These are phyloP conservation scores for Aspergillus sojae DNA, from an alignment of 2,329 filamentous ascomycete species.

Conservation along the genomic window DNA sequence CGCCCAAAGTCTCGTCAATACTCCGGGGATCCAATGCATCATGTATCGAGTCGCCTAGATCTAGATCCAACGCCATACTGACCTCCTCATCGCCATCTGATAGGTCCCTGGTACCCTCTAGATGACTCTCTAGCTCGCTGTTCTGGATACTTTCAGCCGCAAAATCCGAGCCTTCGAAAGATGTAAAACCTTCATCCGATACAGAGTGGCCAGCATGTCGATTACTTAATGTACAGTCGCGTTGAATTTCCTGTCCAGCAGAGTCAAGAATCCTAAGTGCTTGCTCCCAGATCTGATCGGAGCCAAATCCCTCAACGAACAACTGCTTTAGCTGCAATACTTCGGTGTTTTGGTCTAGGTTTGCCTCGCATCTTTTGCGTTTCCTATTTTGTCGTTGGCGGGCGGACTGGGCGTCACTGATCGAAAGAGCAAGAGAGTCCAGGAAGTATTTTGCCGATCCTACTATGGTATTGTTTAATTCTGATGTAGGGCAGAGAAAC, in stretches of 20 bases:
- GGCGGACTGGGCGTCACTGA: constrained; percentile 72
- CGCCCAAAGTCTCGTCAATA: constrained; percentile 14
- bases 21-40: constrained; percentile 5
- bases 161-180: constrained; percentile 15
- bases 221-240: constrained; percentile 43
- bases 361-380: constrained; percentile 66
- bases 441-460: constrained; percentile 78
- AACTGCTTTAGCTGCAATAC: constrained; percentile 80
- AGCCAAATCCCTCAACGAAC: constrained; percentile 83
- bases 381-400: constrained; percentile 72
- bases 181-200: constrained; percentile 10
- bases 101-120: constrained; percentile 18
- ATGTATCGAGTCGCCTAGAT: neutral
- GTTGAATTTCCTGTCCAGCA: constrained; percentile 57
- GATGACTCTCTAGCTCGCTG: constrained; percentile 18
- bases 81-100: constrained; percentile 20
- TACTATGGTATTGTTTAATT: constrained; percentile 70
- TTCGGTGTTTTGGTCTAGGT: constrained; percentile 47
- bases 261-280: constrained; percentile 78
- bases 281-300: constrained; percentile 92
- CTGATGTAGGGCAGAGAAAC: constrained; percentile 73
- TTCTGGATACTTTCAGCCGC: constrained; percentile 20
- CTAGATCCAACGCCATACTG: neutral
- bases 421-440: constrained; percentile 73
- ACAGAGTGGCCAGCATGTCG: constrained; percentile 19